phyloP scores from a whole-genome alignment of 768 basidiomycete species.

The Lyophyllum decastes region DNA sequence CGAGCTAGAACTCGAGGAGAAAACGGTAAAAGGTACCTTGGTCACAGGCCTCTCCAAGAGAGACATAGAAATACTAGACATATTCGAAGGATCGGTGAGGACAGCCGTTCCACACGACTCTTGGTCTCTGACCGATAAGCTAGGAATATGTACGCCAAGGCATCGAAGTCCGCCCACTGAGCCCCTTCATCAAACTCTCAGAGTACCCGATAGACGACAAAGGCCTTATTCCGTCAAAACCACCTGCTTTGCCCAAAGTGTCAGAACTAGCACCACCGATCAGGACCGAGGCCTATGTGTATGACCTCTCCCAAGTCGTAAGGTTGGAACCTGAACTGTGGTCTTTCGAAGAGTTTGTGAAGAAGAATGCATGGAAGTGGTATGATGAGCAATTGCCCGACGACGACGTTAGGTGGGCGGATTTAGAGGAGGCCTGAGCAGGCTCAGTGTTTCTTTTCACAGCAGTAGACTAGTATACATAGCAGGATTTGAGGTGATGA shows the following conservation, averaged over 20 bases:
- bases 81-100: slow-evolving; percentile 80
- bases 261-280: slow-evolving; percentile 35
- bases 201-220: slow-evolving; percentile 30
- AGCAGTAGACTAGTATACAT: too few species aligned
- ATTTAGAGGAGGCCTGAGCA: slow-evolving; percentile 42
- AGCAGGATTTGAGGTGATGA: too few species aligned
- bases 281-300: slow-evolving; percentile 76
- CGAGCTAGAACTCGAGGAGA: slow-evolving; percentile 60
- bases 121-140: background rate
- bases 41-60: slow-evolving; percentile 66
- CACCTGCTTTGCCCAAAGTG: slow-evolving; percentile 40
- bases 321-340: slow-evolving; percentile 64
- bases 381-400: slow-evolving; percentile 42
- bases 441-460: slow-evolving; percentile 24
- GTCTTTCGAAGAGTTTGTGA: slow-evolving; percentile 82
- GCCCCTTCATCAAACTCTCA: slow-evolving; percentile 34
- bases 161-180: slow-evolving; percentile 61
- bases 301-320: slow-evolving; percentile 35
- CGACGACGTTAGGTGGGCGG: slow-evolving; percentile 52
- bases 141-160: slow-evolving; percentile 73
- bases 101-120: too few species aligned
- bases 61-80: slow-evolving; percentile 73
- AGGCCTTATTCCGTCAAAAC: slow-evolving; percentile 40
- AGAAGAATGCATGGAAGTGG: slow-evolving; percentile 80
- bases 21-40: slow-evolving; percentile 75